Base-by-base conservation (phyloP, 805 yeast species). In the Kuraishia molischiana region DNA sequence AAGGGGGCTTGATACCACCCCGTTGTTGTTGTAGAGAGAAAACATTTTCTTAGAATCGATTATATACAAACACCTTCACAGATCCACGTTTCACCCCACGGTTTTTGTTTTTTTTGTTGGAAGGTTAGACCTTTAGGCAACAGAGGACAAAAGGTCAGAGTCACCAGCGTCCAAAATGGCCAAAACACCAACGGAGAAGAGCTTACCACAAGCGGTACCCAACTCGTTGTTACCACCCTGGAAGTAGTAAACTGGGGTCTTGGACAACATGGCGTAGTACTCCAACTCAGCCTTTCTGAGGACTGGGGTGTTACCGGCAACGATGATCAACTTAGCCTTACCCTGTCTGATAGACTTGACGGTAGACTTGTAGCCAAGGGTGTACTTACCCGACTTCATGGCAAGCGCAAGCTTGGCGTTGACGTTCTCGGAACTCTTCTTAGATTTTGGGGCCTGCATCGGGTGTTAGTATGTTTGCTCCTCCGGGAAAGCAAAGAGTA, bases 151-250 rank as follows among this genome's bases (percentile, higher is more conserved):
- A 75, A 92, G 89, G 74, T 92, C 99, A 61, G 98, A 92, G 77
- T 92, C 99, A 89, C 99, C 99, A 60, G 96, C 96, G 61, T 92
- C 98, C 62, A 90, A 75, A 61, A 92, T 69, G 62, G 97, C 76
- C 62, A 92, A 75, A 63, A 89, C 90, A 78, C 97, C 97, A 59
- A 92, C 97, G 78, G 97, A 86, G 96, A 92, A 92, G 64, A 92
- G 86, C 74, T 85, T 90, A 89, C 99, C 99, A 76, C 96, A 90
- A 59, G 96, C 95, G 60, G 99, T 92, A 79, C 97, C 97, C 66
- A 90, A 85, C 77, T 90, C 97, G 76, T 90, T 90, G 96, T 90
- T 90, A 72, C 95, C 95, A 79, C 97, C 97, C 74, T 82, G 92
- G 95, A 89, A 92, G 89, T 89, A 94, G 92, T 90, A 89, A 53